phyloP scores from a whole-genome alignment of 139 green algal species.

The Asterochloris sp. region DNA sequence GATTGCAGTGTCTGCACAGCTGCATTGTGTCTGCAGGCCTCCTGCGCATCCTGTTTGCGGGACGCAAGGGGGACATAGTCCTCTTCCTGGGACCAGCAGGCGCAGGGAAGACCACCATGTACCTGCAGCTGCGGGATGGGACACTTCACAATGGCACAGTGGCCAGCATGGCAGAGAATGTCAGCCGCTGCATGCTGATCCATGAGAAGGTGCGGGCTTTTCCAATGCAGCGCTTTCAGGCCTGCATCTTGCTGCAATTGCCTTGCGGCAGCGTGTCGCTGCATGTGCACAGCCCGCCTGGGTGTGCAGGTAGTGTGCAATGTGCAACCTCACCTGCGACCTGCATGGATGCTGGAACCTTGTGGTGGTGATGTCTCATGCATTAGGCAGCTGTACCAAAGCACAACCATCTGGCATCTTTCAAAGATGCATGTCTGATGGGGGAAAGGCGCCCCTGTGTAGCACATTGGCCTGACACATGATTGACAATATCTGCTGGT shows the following conservation, averaged over 20 bases:
- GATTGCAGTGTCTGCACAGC: too few relatives aligned
- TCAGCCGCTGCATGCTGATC: slow-evolving; percentile 16
- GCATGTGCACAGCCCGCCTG: too few relatives aligned
- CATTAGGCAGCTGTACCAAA: too few relatives aligned
- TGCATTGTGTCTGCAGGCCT: not conserved
- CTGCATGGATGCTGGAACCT: too few relatives aligned
- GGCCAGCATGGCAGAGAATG: slow-evolving; percentile 68
- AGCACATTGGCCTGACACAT: too few relatives aligned
- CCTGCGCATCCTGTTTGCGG: not conserved
- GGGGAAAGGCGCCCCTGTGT: too few relatives aligned
- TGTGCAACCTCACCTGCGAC: too few relatives aligned
- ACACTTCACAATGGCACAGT: slow-evolving; percentile 56
- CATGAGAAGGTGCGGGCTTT: slow-evolving; percentile 22
- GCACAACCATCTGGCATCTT: too few relatives aligned
- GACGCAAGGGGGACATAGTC: slow-evolving; percentile 30
- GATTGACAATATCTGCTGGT: too few relatives aligned
- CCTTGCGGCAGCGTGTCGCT: too few relatives aligned
- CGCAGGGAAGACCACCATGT: slow-evolving; percentile 78
- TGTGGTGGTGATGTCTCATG: too few relatives aligned
- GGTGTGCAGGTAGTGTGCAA: not conserved
- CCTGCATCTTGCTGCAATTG: not conserved
- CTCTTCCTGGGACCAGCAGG: slow-evolving; percentile 65
- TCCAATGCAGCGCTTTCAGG: not conserved
- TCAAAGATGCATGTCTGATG: too few relatives aligned
- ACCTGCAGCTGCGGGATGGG: slow-evolving; percentile 61